Percentiles rank a stretch among this genome's conserved stretches.
These are phyloP conservation scores for Umbellularia californica DNA, from an alignment of 164 flowering plant species.

Conservation along the genomic window DNA sequence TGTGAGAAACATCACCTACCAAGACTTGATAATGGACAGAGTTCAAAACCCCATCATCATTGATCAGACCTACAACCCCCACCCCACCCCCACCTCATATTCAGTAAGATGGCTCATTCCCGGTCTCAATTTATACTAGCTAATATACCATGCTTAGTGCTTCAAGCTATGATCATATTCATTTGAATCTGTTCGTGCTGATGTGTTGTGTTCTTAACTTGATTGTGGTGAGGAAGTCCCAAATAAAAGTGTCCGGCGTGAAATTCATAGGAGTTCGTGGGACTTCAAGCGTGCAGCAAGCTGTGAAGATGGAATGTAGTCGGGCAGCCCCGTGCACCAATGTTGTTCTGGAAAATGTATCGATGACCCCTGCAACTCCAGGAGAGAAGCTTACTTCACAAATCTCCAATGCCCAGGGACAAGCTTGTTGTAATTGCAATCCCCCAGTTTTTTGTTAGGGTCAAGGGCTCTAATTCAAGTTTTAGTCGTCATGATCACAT, in stretches of 20 bases:
- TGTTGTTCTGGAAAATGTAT: neutral
- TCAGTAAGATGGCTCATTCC: conserved; percentile 1
- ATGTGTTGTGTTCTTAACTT: neutral
- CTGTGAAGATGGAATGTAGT: conserved; percentile 8
- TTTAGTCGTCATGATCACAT: too few species aligned
- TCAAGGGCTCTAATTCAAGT: too few species aligned
- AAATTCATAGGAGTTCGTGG: neutral
- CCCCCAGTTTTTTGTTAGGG: too few species aligned
- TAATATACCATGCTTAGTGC: neutral
- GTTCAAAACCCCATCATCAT: conserved; percentile 50
- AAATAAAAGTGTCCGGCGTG: neutral
- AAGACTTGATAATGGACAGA: conserved; percentile 24
- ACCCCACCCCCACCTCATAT: neutral
- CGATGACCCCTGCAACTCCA: neutral
- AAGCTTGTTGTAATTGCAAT: too few species aligned
- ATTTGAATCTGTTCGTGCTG: neutral
- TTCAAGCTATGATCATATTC: neutral
- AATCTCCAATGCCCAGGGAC: too few species aligned
- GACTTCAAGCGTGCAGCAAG: conserved; percentile 2
- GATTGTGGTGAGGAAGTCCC: neutral
- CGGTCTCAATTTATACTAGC: neutral
- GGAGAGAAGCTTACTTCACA: neutral
- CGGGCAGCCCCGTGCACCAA: neutral
- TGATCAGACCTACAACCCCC: conserved; percentile 44
- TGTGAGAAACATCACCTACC: conserved; percentile 31